Evolutionary conservation across 345 rosid species (phyloP).

Genomic region (Hibiscus mutabilis): DNA sequence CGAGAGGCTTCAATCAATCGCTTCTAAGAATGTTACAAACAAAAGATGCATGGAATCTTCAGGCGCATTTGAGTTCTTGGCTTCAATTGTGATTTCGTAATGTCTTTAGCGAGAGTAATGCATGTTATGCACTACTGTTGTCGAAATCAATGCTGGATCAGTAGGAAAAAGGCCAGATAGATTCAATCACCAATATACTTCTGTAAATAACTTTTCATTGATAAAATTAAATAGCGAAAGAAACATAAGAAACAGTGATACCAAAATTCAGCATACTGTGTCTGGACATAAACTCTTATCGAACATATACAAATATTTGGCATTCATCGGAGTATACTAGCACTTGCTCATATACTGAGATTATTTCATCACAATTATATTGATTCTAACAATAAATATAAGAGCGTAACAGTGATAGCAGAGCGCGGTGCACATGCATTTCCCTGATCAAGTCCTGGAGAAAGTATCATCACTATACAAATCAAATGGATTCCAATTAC

Average conservation of each 20-base stretch:
- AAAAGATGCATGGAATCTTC: conserved; percentile 65
- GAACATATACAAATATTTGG: not conserved
- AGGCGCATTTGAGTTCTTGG: conserved; percentile 64
- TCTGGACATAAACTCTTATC: too few species aligned
- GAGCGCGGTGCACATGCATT: not conserved
- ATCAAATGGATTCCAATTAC: conserved; percentile 39
- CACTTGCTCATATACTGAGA: not conserved
- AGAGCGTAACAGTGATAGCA: not conserved
- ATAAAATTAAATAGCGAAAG: not conserved
- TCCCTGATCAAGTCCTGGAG: conserved; percentile 19
- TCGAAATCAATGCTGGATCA: conserved; percentile 27
- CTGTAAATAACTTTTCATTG: not conserved
- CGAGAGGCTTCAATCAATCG: conserved; percentile 22
- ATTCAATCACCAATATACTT: not conserved
- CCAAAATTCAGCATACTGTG: too few species aligned
- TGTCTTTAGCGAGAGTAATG: conserved; percentile 48
- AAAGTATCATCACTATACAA: conserved; percentile 28
- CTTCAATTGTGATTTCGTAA: conserved; percentile 37
- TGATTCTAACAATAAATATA: not conserved
- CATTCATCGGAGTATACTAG: not conserved
- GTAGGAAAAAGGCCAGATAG: not conserved
- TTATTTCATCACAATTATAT: not conserved
- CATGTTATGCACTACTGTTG: conserved; percentile 35
- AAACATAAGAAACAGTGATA: not conserved
- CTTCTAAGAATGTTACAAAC: conserved; percentile 20